Percentiles rank a stretch among this genome's conserved stretches.
Evolutionary conservation across 129 eudicot species (phyloP).

Genomic region (Glebionis coronaria): DNA sequence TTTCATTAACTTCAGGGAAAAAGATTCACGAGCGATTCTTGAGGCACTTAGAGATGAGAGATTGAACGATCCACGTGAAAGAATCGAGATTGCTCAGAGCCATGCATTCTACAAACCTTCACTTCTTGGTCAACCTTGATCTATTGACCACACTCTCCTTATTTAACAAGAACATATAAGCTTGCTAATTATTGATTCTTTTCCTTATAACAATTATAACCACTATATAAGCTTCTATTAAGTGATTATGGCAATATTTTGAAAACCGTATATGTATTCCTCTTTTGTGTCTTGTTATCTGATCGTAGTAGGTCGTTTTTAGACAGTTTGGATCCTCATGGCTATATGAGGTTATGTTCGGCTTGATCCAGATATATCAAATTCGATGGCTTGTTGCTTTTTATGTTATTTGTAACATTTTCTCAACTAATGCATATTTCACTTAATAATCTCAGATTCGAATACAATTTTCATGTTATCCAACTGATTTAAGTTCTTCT

Average conservation of each 20-base stretch:
- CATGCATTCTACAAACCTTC: constrained; percentile 81
- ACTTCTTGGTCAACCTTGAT: constrained; percentile 63
- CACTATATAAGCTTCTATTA: constrained; percentile 4
- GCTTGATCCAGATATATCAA: too few relatives aligned
- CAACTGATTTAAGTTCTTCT: too few relatives aligned
- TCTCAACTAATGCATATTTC: too few relatives aligned
- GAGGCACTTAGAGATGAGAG: constrained; percentile 74
- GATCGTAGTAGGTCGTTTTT: neutral
- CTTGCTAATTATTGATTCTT: constrained; percentile 1
- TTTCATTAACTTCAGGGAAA: constrained; percentile 44
- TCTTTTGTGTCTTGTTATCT: neutral
- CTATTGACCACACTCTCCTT: neutral
- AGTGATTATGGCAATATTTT: constrained; percentile 16
- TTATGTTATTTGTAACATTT: too few relatives aligned
- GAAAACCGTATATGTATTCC: neutral
- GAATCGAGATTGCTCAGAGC: constrained; percentile 78
- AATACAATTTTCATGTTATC: too few relatives aligned
- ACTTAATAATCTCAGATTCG: too few relatives aligned
- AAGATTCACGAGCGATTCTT: constrained; percentile 52
- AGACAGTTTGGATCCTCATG: neutral
- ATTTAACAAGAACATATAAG: neutral
- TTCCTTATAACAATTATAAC: constrained; percentile 6
- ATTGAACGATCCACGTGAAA: constrained; percentile 74
- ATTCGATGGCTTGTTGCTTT: too few relatives aligned
- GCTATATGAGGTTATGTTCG: neutral